Conservation (phyloP, 768 basidiomycete genomes). For the Boletus eberwhitei region DNA sequence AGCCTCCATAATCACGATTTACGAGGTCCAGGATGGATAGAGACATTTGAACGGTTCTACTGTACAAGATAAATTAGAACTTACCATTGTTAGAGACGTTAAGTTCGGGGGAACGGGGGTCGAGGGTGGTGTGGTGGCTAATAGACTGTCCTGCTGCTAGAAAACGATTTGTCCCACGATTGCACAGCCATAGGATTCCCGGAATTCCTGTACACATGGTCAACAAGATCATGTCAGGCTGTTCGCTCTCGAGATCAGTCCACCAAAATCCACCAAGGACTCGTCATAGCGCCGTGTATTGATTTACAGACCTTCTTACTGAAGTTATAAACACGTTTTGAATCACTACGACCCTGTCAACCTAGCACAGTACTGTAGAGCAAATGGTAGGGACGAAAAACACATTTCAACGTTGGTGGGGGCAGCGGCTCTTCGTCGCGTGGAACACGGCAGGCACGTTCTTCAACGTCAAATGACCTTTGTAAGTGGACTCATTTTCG, state of each 20-base stretch:
- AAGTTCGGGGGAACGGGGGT: slow-evolving; percentile 8
- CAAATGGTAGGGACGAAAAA: neutral
- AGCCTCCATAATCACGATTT: slow-evolving; percentile 1
- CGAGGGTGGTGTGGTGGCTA: slow-evolving; percentile 15
- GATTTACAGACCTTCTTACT: too few species aligned
- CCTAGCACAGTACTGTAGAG: neutral
- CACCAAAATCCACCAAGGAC: neutral
- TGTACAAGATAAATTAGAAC: neutral
- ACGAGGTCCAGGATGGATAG: neutral
- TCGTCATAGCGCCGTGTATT: neutral
- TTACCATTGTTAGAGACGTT: slow-evolving; percentile 26
- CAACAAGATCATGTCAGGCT: too few species aligned
- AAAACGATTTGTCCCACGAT: slow-evolving; percentile 10
- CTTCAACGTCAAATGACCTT: neutral
- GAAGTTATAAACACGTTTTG: too few species aligned
- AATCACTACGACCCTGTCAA: too few species aligned
- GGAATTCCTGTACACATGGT: too few species aligned
- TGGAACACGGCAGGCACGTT: neutral
- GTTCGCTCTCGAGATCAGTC: too few species aligned
- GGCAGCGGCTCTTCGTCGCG: neutral
- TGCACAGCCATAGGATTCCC: slow-evolving; percentile 8
- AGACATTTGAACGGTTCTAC: neutral
- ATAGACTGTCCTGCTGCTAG: neutral
- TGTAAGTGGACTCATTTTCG: neutral
- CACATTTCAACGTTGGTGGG: too few species aligned